phyloP scores from a whole-genome alignment of 805 yeast genomes.

The Kodamaea laetipori region DNA sequence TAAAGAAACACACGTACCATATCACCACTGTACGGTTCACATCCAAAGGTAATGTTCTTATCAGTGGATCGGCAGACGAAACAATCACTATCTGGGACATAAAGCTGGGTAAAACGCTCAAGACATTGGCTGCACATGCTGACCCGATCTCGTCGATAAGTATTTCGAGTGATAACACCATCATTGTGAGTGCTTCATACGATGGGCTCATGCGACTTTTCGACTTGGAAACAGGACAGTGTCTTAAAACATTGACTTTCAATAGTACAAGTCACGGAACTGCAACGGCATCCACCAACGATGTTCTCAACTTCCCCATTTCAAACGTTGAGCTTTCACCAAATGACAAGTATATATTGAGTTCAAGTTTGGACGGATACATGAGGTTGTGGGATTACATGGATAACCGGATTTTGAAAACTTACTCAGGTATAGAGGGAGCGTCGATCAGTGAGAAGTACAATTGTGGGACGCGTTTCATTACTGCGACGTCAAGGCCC shows the following conservation, averaged over 20 bases:
- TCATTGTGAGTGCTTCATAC: constrained; percentile 82
- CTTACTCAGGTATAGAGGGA: constrained; percentile 41
- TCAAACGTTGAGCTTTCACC: constrained; percentile 73
- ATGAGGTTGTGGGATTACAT: constrained; percentile 86
- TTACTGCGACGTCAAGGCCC: constrained; percentile 38
- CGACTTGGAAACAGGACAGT: constrained; percentile 87
- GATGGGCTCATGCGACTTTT: constrained; percentile 91
- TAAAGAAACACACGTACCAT: constrained; percentile 83
- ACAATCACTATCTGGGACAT: constrained; percentile 91
- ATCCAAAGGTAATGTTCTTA: constrained; percentile 72
- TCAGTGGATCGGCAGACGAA: constrained; percentile 88
- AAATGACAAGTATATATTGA: constrained; percentile 75
- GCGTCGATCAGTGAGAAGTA: constrained; percentile 51
- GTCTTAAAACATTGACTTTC: constrained; percentile 84
- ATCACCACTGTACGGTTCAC: constrained; percentile 73
- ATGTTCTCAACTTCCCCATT: constrained; percentile 64
- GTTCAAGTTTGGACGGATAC: constrained; percentile 78
- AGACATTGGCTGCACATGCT: constrained; percentile 87
- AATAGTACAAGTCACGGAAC: constrained; percentile 63
- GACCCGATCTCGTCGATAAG: constrained; percentile 83
- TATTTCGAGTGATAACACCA: constrained; percentile 74
- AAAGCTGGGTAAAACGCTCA: constrained; percentile 63
- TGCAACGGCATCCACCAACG: constrained; percentile 57
- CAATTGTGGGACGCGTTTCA: constrained; percentile 54
- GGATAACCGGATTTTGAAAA: constrained; percentile 76